Base-by-base conservation (phyloP, 1,139 yeast species). In the Nadsonia commutata region DNA sequence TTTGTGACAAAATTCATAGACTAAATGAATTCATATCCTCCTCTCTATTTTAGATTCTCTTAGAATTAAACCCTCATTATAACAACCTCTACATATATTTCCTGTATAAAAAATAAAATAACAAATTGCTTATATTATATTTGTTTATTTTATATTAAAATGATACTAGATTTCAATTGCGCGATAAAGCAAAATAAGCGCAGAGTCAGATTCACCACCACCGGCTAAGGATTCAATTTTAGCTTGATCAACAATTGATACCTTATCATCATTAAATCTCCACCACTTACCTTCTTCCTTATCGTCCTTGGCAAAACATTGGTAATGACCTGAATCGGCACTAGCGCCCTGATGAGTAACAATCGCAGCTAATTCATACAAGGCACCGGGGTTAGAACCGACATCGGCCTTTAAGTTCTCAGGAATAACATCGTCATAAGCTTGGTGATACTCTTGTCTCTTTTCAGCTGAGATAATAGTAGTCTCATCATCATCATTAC, bases 301-400 rank as follows among this genome's bases (percentile, higher is more conserved):
- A 44, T 72, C 74, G 59, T 84, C 88, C 54, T 74, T 77, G 22
- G 82, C 80, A 65, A 83, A 90, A 20, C 94, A 78, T 63, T 86
- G 96, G 60, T 93, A 90, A 62, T 90, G 99, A 3, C 99, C 99
- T 36, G 95, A 81, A 60, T 93, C 97, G 0, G 98, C 96, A 41
- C 88, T 78, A 3, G 95, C 80, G 40, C 99, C 99, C 55, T 80
- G 82, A 64, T 90, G 99, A 2, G 97, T 86, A 47, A 90, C 76
- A 21, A 90, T 76, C 1, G 95, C 90, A 43, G 69, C 68, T 51
- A 93, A 72, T 52, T 85, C 86, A 58, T 90, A 90, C 36, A 90
- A 74, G 1, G 93, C 85, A 1, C 94, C 80, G 2, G 95, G 90
- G 56, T 88, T 88, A 53, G 83, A 88, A 17, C 86, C 82, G 3